Percentiles rank a stretch among this genome's conserved stretches.
phyloP scores from a whole-genome alignment of 345 rosid genomes.

The Diplotaxis tenuifolia region DNA sequence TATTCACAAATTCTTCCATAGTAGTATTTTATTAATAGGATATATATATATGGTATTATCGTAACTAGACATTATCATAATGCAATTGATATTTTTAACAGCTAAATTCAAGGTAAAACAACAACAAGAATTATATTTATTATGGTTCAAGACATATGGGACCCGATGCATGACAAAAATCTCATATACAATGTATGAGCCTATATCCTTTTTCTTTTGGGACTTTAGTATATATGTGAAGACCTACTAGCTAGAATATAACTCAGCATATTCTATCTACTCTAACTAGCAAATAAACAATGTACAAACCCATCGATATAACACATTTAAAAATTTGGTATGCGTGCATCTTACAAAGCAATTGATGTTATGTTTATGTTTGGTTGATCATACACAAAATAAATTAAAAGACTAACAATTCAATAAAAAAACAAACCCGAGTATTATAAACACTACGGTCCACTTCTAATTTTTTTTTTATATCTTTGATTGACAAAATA shows the following conservation, averaged over 20 bases:
- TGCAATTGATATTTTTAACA: background rate
- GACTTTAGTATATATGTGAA: background rate
- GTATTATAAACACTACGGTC: background rate
- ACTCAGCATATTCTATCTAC: constrained; percentile 6
- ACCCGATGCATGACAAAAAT: background rate
- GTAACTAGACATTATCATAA: background rate
- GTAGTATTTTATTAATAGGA: background rate
- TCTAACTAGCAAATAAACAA: background rate
- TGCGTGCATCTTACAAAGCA: background rate
- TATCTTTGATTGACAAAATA: background rate
- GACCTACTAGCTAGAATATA: background rate
- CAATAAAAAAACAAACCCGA: background rate
- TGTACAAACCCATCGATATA: background rate
- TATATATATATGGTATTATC: background rate
- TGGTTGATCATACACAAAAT: background rate
- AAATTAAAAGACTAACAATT: background rate
- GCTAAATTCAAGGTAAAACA: background rate
- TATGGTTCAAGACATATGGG: constrained; percentile 7
- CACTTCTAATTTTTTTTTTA: background rate
- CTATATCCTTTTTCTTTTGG: background rate
- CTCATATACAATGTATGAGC: background rate
- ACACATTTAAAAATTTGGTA: background rate
- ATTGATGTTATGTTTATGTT: background rate
- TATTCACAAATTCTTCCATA: background rate
- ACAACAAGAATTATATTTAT: background rate